These are phyloP conservation scores for Tetrapisispora pingtungensis DNA, from an alignment of 805 yeast genomes.

Conservation along the genomic window DNA sequence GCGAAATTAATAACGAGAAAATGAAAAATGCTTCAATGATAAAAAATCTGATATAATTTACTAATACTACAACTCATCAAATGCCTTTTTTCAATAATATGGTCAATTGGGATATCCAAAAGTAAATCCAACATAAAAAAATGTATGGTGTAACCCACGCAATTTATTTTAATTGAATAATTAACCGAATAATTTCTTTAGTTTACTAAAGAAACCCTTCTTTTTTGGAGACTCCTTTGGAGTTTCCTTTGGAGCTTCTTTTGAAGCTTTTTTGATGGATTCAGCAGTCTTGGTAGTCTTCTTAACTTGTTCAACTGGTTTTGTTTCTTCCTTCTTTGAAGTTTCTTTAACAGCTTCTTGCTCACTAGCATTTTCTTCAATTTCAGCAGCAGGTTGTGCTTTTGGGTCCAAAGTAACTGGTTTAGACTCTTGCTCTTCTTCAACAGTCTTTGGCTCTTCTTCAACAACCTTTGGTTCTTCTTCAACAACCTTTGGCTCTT, in stretches of 20 bases:
- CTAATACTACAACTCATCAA: conserved; percentile 3
- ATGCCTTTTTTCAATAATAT: background rate
- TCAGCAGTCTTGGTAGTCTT: conserved; percentile 1
- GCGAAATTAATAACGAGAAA: background rate
- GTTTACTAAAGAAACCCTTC: conserved; percentile 10
- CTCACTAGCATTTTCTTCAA: conserved; percentile 9
- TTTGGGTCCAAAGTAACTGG: conserved; percentile 5
- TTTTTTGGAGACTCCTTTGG: conserved; percentile 10
- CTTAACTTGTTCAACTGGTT: background rate
- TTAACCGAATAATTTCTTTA: conserved; percentile 8
- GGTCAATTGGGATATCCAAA: background rate
- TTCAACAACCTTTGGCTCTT: conserved; percentile 3
- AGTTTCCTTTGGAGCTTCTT: conserved; percentile 10
- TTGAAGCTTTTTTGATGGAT: background rate
- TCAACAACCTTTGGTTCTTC: conserved; percentile 3
- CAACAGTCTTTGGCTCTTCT: conserved; percentile 19
- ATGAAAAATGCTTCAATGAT: background rate
- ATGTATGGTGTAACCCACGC: background rate
- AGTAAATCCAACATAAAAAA: background rate
- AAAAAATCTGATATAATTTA: background rate
- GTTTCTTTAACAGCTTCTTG: background rate
- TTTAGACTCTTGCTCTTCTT: conserved; percentile 19
- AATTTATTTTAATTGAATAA: background rate
- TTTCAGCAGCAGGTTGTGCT: background rate
- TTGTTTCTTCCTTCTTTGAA: conserved; percentile 4